A percentile compares a stretch with the other conserved stretches of the same genome.
Evolutionary conservation across 257 asterid species (phyloP).

Genomic region (Solanum dulcamara): DNA sequence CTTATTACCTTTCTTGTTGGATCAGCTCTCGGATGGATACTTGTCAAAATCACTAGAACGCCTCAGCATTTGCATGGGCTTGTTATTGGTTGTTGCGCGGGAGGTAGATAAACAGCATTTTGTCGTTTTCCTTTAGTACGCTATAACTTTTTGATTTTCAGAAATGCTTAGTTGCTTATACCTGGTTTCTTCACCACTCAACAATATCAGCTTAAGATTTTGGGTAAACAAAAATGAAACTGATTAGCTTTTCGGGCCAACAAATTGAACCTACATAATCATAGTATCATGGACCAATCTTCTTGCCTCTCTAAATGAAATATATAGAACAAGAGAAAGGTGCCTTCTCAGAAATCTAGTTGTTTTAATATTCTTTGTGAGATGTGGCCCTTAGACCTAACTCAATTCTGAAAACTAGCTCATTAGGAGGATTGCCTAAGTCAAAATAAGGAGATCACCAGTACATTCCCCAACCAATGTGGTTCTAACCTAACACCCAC

Average conservation of each 20-base stretch:
- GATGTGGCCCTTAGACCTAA: not conserved
- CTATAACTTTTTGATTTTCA: not conserved
- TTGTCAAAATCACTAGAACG: conserved; percentile 17
- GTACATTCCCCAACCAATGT: not conserved
- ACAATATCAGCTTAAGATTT: not conserved
- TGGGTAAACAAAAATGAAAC: not conserved
- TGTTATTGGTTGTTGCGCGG: conserved; percentile 30
- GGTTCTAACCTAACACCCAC: not conserved
- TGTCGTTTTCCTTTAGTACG: not conserved
- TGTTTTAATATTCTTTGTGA: not conserved
- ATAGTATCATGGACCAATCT: not conserved
- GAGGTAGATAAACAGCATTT: conserved; percentile 14
- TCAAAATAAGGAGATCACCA: not conserved
- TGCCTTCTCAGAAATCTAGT: not conserved
- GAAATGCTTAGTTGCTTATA: not conserved
- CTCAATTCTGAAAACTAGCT: not conserved
- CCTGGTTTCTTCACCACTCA: not conserved
- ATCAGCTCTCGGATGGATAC: conserved; percentile 29
- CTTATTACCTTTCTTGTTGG: conserved; percentile 23
- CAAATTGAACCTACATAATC: not conserved
- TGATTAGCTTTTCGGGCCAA: not conserved
- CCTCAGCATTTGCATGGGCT: conserved; percentile 27
- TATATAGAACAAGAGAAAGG: not conserved
- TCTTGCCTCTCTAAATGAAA: not conserved
- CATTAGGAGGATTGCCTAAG: not conserved